Evolutionary conservation across 495 filamentous ascomycete genomes (phyloP).

Genomic region (Aspergillus baeticus): DNA sequence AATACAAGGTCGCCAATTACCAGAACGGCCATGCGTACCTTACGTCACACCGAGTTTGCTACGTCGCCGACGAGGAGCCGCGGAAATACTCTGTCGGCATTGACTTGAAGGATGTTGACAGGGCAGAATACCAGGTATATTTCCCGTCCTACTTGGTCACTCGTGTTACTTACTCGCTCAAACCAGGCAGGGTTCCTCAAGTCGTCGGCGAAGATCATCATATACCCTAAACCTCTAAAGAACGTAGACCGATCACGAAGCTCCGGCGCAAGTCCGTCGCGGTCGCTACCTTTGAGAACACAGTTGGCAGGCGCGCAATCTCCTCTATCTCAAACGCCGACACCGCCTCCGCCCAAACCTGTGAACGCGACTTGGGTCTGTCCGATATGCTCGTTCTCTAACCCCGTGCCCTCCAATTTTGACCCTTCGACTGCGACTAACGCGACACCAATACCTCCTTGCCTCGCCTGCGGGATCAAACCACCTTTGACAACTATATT

Average conservation of each 20-base stretch:
- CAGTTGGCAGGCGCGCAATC: slow-evolving; percentile 25
- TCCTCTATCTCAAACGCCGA: slow-evolving; percentile 22
- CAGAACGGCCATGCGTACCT: slow-evolving; percentile 96
- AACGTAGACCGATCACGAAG: slow-evolving; percentile 35
- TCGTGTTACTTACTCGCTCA: slow-evolving; percentile 16
- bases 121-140: slow-evolving; percentile 83
- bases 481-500: slow-evolving; percentile 77
- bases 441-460: slow-evolving; percentile 77
- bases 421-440: slow-evolving; percentile 74
- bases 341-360: slow-evolving; percentile 27
- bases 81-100: slow-evolving; percentile 81
- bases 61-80: slow-evolving; percentile 87
- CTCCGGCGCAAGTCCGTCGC: slow-evolving; percentile 34
- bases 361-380: slow-evolving; percentile 90
- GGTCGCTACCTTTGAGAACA: slow-evolving; percentile 21
- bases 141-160: background rate
- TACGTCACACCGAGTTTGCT: slow-evolving; percentile 92
- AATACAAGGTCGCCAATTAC: slow-evolving; percentile 90
- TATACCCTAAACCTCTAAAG: slow-evolving; percentile 76
- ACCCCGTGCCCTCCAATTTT: slow-evolving; percentile 90
- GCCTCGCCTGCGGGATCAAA: slow-evolving; percentile 91
- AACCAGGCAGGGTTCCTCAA: slow-evolving; percentile 86
- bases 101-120: slow-evolving; percentile 87
- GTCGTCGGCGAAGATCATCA: slow-evolving; percentile 88
- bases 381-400: slow-evolving; percentile 96